Conservation (phyloP, 2,329 filamentous ascomycete species). For the Epichloe hybrida region DNA sequence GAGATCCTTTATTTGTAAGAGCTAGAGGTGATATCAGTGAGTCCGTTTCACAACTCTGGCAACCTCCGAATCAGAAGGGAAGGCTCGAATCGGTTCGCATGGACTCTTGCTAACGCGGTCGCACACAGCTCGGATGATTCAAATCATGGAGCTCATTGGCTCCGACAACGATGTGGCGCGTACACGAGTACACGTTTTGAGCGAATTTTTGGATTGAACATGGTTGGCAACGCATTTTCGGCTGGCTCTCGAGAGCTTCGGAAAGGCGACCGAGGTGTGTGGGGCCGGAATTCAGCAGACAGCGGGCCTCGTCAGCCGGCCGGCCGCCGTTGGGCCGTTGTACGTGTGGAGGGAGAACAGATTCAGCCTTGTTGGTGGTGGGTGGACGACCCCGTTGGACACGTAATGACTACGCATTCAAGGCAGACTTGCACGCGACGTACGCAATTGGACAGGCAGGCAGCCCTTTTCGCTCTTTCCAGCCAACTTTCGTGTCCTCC, state of each 20-base stretch:
- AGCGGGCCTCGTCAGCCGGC: too few relatives aligned
- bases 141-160: constrained; percentile 47
- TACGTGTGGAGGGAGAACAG: too few relatives aligned
- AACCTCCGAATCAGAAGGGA: not conserved
- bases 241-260: not conserved
- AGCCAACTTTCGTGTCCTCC: too few relatives aligned
- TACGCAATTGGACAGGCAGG: too few relatives aligned
- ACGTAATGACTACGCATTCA: too few relatives aligned
- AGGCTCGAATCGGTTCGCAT: too few relatives aligned
- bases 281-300: too few relatives aligned
- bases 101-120: not conserved
- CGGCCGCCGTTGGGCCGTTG: too few relatives aligned
- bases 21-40: constrained; percentile 48
- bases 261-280: not conserved
- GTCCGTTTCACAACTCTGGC: constrained; percentile 11
- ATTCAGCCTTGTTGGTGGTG: too few relatives aligned
- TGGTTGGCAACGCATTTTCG: not conserved
- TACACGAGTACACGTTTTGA: constrained; percentile 45
- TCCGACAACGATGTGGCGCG: constrained; percentile 45
- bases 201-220: constrained; percentile 31
- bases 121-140: constrained; percentile 42
- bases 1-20: constrained; percentile 46
- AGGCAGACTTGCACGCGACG: too few relatives aligned
- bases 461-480: not conserved
- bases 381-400: too few relatives aligned